A percentile compares a stretch with the other conserved stretches of the same genome.
Conservation (phyloP, 1,284 basidiomycete species). For the Moesziomyces sp. region DNA sequence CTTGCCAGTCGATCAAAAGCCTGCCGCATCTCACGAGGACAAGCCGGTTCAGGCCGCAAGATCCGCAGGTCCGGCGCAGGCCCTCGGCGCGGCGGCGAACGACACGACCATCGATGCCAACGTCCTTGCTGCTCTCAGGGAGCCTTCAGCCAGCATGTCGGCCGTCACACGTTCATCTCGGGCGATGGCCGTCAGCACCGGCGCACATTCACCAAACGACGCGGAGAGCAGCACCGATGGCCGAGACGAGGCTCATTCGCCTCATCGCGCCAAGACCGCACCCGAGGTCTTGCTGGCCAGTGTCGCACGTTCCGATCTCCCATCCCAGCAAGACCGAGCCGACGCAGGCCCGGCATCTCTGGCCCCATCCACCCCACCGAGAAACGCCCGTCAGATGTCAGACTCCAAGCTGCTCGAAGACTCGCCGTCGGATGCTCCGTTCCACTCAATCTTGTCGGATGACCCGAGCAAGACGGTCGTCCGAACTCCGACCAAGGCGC, state of each 20-base stretch:
- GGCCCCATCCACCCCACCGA: neutral
- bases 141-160: conserved; percentile 44
- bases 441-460: conserved; percentile 16
- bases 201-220: neutral
- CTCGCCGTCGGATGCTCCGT: neutral
- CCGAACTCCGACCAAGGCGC: conserved; percentile 21
- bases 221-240: conserved; percentile 5
- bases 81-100: no score
- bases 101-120: conserved; percentile 14
- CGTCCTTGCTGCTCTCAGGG: conserved; percentile 27
- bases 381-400: conserved; percentile 12
- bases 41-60: neutral
- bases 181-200: conserved; percentile 2
- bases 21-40: neutral
- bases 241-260: conserved; percentile 15
- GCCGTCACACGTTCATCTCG: conserved; percentile 14
- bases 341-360: conserved; percentile 10
- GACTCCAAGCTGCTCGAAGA: conserved; percentile 14
- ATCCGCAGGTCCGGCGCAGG: no score
- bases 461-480: conserved; percentile 20
- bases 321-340: conserved; percentile 11
- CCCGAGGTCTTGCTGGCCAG: conserved; percentile 32
- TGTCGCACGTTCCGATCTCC: conserved; percentile 8
- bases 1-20: conserved; percentile 7
- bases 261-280: conserved; percentile 30